phyloP scores from a whole-genome alignment of 2,329 filamentous ascomycete genomes.

The Diplodia mutila region DNA sequence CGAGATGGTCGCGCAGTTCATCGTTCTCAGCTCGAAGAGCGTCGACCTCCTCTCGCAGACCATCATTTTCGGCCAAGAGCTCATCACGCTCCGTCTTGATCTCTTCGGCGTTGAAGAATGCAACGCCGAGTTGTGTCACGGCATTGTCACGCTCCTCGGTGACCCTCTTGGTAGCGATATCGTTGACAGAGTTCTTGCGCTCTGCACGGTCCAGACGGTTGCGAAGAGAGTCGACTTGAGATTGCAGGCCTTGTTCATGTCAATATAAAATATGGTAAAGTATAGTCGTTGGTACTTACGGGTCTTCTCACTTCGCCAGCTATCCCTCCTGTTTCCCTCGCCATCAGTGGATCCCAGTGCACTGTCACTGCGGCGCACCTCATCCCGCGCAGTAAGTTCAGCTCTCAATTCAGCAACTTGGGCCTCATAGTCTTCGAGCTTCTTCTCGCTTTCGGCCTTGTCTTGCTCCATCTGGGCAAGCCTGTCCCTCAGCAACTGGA shows the following conservation, averaged over 20 bases:
- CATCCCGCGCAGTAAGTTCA: constrained; percentile 49
- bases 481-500: constrained; percentile 62
- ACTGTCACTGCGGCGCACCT: constrained; percentile 50
- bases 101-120: constrained; percentile 61
- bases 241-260: constrained; percentile 56
- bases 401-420: constrained; percentile 57
- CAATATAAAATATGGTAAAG: background rate
- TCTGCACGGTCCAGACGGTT: constrained; percentile 65
- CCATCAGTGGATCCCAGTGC: constrained; percentile 52
- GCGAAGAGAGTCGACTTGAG: constrained; percentile 63
- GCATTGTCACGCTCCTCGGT: constrained; percentile 68
- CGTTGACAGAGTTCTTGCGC: constrained; percentile 63
- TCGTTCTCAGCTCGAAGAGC: constrained; percentile 32
- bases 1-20: constrained; percentile 37
- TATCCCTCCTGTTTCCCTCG: constrained; percentile 48
- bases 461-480: constrained; percentile 60
- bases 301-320: constrained; percentile 56
- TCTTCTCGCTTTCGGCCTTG: constrained; percentile 55
- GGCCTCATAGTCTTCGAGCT: constrained; percentile 55
- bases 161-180: constrained; percentile 66
- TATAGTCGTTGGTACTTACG: constrained; percentile 51
- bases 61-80: constrained; percentile 41
- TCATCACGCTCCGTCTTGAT: constrained; percentile 51
- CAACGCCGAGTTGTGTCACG: constrained; percentile 64
- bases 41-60: constrained; percentile 40